These are phyloP conservation scores for Peniophora sp. DNA, from an alignment of 1,284 basidiomycete species.

Conservation along the genomic window DNA sequence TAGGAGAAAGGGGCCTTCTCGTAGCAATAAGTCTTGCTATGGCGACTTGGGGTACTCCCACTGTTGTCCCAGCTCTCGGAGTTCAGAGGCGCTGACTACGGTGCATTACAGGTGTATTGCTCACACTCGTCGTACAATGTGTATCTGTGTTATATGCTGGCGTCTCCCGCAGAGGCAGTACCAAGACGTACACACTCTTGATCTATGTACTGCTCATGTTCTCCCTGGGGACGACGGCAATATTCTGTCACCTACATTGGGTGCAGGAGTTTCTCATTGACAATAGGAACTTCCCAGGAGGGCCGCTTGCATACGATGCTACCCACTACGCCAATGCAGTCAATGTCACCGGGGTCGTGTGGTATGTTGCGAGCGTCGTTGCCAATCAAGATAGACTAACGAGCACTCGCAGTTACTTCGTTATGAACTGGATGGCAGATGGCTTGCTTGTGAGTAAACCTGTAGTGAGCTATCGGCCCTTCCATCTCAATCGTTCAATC, in stretches of 20 bases:
- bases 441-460: conserved; percentile 2
- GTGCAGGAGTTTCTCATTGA: not conserved
- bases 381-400: not conserved
- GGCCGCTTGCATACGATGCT: not conserved
- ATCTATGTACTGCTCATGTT: not conserved
- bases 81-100: not conserved
- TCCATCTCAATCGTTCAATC: not conserved
- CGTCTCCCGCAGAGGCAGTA: not conserved
- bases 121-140: not conserved
- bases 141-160: not conserved
- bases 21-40: not conserved
- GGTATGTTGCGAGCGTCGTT: not conserved
- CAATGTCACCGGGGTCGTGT: not conserved
- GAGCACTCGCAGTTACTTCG: not conserved
- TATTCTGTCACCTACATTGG: not conserved
- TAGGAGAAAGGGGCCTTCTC: not conserved
- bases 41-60: not conserved
- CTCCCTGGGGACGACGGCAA: not conserved
- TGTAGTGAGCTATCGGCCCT: not conserved
- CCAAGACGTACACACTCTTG: not conserved
- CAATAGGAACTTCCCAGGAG: not conserved
- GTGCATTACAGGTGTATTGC: not conserved
- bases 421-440: conserved; percentile 4
- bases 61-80: not conserved
- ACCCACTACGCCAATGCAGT: not conserved